Percentiles rank a stretch among this genome's conserved stretches.
Evolutionary conservation across 169 alveolate species (phyloP).

Genomic region (Babesia ovata): DNA sequence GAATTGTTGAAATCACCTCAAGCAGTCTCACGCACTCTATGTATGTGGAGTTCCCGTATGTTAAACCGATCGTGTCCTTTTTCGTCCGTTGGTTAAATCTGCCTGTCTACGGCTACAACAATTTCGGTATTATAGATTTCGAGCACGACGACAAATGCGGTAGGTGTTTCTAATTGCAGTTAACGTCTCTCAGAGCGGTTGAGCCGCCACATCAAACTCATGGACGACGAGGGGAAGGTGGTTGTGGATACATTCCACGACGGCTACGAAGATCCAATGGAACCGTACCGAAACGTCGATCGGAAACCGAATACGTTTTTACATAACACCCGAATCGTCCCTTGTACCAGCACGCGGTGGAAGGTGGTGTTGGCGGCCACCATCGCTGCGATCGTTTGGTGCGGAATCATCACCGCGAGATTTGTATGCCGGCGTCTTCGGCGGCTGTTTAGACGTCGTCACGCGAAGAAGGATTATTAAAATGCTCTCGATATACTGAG

Average conservation of each 20-base stretch:
- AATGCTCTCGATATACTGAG: too few relatives aligned
- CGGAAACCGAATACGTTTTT: neutral
- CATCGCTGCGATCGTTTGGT: too few relatives aligned
- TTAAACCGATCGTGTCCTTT: neutral
- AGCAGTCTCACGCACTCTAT: slow-evolving; percentile 66
- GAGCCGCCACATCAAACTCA: slow-evolving; percentile 42
- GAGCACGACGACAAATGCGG: slow-evolving; percentile 21
- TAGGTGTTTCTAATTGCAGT: neutral
- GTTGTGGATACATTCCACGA: neutral
- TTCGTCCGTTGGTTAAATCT: neutral
- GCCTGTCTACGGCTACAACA: slow-evolving; percentile 44
- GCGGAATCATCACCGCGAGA: too few relatives aligned
- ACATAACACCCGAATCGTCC: slow-evolving; percentile 8
- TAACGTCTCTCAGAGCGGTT: neutral
- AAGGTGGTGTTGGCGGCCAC: neutral
- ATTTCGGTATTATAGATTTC: slow-evolving; percentile 56
- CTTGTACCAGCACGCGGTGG: neutral
- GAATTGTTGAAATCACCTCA: slow-evolving; percentile 58
- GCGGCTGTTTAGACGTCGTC: too few relatives aligned
- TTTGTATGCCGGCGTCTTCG: too few relatives aligned
- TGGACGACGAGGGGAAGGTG: slow-evolving; percentile 33
- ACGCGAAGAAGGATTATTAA: too few relatives aligned
- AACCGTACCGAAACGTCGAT: slow-evolving; percentile 5
- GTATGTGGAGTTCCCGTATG: neutral
- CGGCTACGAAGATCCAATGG: slow-evolving; percentile 14